Evolutionary conservation across 345 rosid species (phyloP).

Genomic region (Hypericum androsaemum): DNA sequence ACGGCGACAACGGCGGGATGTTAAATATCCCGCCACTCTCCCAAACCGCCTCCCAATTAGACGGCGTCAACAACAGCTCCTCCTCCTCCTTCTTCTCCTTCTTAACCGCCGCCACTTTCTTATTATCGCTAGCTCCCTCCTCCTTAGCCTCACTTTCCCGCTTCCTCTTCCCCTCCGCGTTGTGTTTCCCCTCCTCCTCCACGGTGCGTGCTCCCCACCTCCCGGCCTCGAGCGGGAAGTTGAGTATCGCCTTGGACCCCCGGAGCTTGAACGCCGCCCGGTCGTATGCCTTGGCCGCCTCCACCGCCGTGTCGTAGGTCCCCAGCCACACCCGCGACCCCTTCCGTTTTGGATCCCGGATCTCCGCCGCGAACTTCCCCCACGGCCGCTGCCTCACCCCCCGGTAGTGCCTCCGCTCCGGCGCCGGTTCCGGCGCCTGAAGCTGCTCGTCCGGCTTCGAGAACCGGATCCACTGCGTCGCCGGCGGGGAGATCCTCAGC

Average conservation of each 20-base stretch:
- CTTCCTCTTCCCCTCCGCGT: conserved; percentile 26
- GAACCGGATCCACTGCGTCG: conserved; percentile 42
- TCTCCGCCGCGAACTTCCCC: conserved; percentile 98
- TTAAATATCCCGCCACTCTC: conserved; percentile 13
- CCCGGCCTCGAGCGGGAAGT: conserved; percentile 77
- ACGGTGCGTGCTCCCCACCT: conserved; percentile 16
- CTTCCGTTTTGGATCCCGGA: conserved; percentile 68
- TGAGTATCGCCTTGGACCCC: conserved; percentile 72
- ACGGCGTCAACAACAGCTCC: conserved; percentile 32
- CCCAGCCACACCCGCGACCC: conserved; percentile 84
- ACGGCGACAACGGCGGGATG: conserved; percentile 16
- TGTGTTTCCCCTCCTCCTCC: conserved; percentile 8
- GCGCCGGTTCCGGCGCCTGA: conserved; percentile 11
- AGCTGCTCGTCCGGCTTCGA: conserved; percentile 3
- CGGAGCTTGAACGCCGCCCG: conserved; percentile 69
- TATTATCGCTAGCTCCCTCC: neutral
- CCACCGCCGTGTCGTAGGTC: conserved; percentile 58
- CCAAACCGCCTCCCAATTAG: conserved; percentile 30
- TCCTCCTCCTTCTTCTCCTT: conserved; percentile 24
- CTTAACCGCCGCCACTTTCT: conserved; percentile 5
- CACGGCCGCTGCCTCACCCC: conserved; percentile 91
- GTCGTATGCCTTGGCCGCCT: conserved; percentile 88
- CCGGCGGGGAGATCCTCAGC: conserved; percentile 43
- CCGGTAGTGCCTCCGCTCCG: conserved; percentile 50
- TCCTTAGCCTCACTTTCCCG: conserved; percentile 18